Conservation (phyloP, 202 grass and related monocot species). For the Schoenoplectus tabernaemontani region DNA sequence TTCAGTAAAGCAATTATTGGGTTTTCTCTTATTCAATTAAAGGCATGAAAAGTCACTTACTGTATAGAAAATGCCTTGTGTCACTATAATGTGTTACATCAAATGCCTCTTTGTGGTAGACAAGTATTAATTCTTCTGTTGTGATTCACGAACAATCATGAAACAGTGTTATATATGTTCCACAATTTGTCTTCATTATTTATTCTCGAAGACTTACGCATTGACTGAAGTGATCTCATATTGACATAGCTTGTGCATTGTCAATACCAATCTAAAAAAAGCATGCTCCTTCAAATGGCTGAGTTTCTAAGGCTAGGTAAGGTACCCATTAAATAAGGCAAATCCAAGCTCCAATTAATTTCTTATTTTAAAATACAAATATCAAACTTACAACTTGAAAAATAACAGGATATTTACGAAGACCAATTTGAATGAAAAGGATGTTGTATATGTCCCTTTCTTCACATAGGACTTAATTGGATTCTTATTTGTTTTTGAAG, state of each 20-base stretch:
- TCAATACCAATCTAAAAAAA: too few relatives aligned
- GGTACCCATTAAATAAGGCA: neutral
- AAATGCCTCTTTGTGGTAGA: neutral
- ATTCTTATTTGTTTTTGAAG: neutral
- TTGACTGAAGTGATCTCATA: too few relatives aligned
- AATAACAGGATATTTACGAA: too few relatives aligned
- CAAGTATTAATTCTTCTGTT: too few relatives aligned
- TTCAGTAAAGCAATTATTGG: neutral
- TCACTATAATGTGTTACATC: neutral
- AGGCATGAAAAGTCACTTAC: neutral
- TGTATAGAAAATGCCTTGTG: too few relatives aligned
- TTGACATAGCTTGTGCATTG: neutral
- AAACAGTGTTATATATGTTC: neutral
- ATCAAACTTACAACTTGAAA: neutral
- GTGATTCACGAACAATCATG: neutral
- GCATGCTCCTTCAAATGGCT: neutral
- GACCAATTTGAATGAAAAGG: neutral
- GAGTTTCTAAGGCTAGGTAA: neutral
- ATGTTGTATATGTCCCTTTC: neutral
- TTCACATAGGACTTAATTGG: neutral
- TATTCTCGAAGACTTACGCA: too few relatives aligned
- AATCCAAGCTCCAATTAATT: neutral
- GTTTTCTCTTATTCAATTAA: neutral
- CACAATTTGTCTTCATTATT: too few relatives aligned
- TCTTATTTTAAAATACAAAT: neutral